Evolutionary conservation across 1,139 yeast species (phyloP), one percentile per base, ranked within the genome.

Genomic region (Waltiozyma sp.): DNA sequence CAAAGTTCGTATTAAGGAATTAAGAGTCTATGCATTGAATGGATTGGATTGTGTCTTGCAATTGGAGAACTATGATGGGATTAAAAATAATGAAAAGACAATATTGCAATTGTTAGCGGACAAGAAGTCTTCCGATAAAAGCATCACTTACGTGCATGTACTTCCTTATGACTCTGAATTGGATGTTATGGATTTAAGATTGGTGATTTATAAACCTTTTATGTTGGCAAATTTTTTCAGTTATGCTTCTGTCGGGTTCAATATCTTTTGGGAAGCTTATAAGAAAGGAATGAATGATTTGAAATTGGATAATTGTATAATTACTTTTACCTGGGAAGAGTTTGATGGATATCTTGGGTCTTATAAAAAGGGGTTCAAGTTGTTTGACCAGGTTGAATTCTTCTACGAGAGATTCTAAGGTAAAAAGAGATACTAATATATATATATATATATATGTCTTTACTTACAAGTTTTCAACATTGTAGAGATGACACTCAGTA

Each of bases 401-500:
- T 4, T 31, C 16, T 31, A n/a, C 18, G 34, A 31, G 18, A 31
- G 34, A 31, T 5, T n/a, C 6, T 31, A n/a, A 31, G n/a, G 13
- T 26, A 4, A 14, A 26, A 11, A 26, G 31, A 26, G 31, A 26
- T 26, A 26, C 31, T 10, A 4, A 26, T 11, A 14, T 26, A 10
- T 4, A 26, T 26, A 6, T 16, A 9, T 28, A 18, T n/a, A 19
- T 13, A 24, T 19, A 15, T 38, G 10, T 23, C 4, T 35, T 42
- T 41, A 69, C 45, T 64, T 67, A 60, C 97, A 91, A 10, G 91
- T 81, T 39, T 85, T 72, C 50, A 93, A 70, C 99, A 93, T 93
- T 53, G 85, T 89, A 55, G 88, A 83, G 40, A 93, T 84, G 16
- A 93, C 98, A 28, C 78, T 74, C 45, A 89, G 66, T 39, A 93